Percentiles rank a stretch among this genome's conserved stretches.
phyloP scores from a whole-genome alignment of 1,284 basidiomycete species.

The Phaffia rhodozyma region DNA sequence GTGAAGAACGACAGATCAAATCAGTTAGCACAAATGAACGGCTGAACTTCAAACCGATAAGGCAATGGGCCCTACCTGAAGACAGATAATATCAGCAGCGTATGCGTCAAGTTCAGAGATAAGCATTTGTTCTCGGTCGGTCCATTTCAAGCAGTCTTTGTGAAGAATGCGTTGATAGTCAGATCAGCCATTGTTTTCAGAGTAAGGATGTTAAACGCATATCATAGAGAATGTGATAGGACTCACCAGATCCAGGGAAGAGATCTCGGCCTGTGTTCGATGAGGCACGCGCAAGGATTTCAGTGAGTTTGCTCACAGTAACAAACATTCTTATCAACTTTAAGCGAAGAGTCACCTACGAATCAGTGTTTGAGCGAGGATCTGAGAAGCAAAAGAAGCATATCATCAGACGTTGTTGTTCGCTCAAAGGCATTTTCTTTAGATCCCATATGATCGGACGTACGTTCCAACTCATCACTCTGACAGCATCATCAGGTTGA shows the following conservation, averaged over 20 bases:
- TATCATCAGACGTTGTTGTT: constrained; percentile 4
- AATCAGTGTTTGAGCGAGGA: constrained; percentile 37
- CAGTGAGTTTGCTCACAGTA: neutral
- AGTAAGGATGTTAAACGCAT: neutral
- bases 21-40: constrained; percentile 1
- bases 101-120: constrained; percentile 56
- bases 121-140: constrained; percentile 60
- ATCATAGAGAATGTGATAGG: too few species aligned
- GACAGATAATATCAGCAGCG: constrained; percentile 55
- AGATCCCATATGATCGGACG: neutral
- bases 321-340: too few species aligned
- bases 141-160: constrained; percentile 57
- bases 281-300: neutral
- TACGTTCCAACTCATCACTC: constrained; percentile 45
- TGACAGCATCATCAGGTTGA: constrained; percentile 62
- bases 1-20: neutral
- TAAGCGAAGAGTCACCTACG: constrained; percentile 24
- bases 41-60: neutral
- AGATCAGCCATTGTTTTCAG: neutral
- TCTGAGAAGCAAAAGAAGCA: constrained; percentile 37
- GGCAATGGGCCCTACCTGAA: constrained; percentile 49
- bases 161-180: constrained; percentile 24
- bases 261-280: constrained; percentile 54
- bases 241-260: constrained; percentile 49
- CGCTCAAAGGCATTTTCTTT: constrained; percentile 1